Base-by-base conservation (phyloP, 176 grass and related monocot species). In the Aegilops umbellulata region DNA sequence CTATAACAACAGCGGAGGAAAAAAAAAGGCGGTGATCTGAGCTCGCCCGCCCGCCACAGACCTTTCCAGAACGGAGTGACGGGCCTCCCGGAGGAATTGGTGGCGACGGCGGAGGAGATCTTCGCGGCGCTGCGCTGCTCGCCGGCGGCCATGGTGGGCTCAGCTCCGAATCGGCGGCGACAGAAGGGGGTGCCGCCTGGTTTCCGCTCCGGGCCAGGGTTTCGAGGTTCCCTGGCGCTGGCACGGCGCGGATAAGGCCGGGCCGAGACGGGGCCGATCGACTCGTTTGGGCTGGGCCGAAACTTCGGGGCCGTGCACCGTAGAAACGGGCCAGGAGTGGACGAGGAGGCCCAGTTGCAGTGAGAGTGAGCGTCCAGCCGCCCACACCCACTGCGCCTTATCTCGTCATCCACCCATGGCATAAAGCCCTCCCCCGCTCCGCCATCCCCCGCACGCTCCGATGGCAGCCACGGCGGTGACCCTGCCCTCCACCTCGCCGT, bases 41-140 rank as follows among this genome's bases (percentile, higher is more conserved):
- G 64, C 15, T 86, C 68, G n/a, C 26, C 26, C 67, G 22, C 25
- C 26, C 27, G 12, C n/a, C 8, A 16, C 2, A 24, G 79, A 95
- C 94, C 97, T 94, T 88, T 95, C 97, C 97, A 98, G 77, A 98
- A 98, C 44, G 92, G 88, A 27, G 97, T 95, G n/a, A 95, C 90
- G 74, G 92, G 90, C 68, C 94, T 92, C 74, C 89, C 94, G 9
- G 94, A 95, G 14, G 91, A 85, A 11, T 84, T 55, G 14, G 88
- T 81, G 15, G 78, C 53, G 20, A n/a, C 1, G 39, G 42, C 46
- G 12, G 89, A 80, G 22, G 93, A 89, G 74, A 91, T 94, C 85
- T 86, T 84, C 49, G 74, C 36, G 61, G 66, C 78, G 62, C 71
- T 65, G 12, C 14, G 53, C 66, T 76, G 74, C 79, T 95, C 81